Base-by-base conservation (phyloP, 2,329 filamentous ascomycete genomes). In the Venturiaceae sp. region DNA sequence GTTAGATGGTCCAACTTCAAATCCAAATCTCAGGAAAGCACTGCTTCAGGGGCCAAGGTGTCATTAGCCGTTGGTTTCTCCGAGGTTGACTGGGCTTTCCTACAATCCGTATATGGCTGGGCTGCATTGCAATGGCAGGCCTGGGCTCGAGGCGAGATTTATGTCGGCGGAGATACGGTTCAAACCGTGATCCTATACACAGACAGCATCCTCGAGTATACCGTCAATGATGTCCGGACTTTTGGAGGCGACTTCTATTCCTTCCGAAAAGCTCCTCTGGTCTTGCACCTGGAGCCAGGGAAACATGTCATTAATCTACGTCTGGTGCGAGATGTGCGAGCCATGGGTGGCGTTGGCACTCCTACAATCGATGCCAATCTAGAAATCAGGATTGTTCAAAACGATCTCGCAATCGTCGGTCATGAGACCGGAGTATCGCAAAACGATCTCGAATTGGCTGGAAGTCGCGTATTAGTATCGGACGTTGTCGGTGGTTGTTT, bases 221-320 rank as follows among this genome's bases (percentile, higher is more conserved):
- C 77, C 72, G 62, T 83, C 34, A 77, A 83, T 64, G 74, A 73
- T 50, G 62, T 68, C 36, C 75, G 75, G 28, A 77, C 78, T 64
- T 83, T 82, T 64, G 82, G 81, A 7, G 81, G 81, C 13, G 82
- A 84, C 65, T 78, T 77, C 57, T 84, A 80, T 66, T 70, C 70
- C 11, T 82, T 76, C 64, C 69, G 74, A 3, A 75, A 74, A 62
- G 76, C 77, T 6, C 80, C 81, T 5, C 64, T 76, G 23, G 73
- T 82, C 2, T 62, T 83, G 14, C 71, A 74, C 44, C 71, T 84
- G 14, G 61, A 66, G 2, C 77, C 78, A 21, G 81, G 81, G 21
- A 61, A 61, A 14, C 80, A 83, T 68, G 67, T 66, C 28, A 65
- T 84, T 52, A 78, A 83, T 62, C 41, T 83, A 11, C 76, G 81